Conservation (phyloP, 2,329 filamentous ascomycete species). For the Claviceps sp. region DNA sequence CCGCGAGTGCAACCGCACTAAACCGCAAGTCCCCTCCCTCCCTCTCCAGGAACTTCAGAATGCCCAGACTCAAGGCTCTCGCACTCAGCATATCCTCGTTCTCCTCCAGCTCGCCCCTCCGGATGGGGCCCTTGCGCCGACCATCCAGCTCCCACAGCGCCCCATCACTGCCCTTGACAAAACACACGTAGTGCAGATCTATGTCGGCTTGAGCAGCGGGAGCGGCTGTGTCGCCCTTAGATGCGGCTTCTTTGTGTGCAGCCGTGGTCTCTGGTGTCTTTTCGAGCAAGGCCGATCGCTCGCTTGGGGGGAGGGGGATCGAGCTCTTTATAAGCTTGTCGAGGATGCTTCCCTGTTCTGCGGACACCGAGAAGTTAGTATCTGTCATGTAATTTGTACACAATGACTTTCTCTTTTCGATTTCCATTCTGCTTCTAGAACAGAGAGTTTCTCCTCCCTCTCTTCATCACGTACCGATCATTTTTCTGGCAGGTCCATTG, state of each 20-base stretch:
- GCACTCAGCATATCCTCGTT: constrained; percentile 63
- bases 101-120: constrained; percentile 38
- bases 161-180: constrained; percentile 62
- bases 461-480: constrained; percentile 35
- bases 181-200: constrained; percentile 94
- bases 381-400: neutral
- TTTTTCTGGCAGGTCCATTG: constrained; percentile 57
- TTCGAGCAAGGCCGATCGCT: constrained; percentile 65
- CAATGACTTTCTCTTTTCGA: neutral
- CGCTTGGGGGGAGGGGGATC: constrained; percentile 50
- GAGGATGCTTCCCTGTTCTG: constrained; percentile 41
- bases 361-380: neutral
- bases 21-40: constrained; percentile 44
- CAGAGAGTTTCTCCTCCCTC: neutral
- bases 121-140: constrained; percentile 42
- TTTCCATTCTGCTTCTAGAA: neutral
- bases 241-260: constrained; percentile 68
- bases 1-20: constrained; percentile 43
- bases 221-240: constrained; percentile 62
- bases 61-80: constrained; percentile 59
- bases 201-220: constrained; percentile 67
- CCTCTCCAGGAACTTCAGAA: constrained; percentile 41
- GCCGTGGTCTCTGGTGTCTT: constrained; percentile 59
- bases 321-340: constrained; percentile 54
- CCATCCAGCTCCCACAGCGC: constrained; percentile 49